Conservation (phyloP, 1,284 basidiomycete species). For the Gymnopus androsaceus region DNA sequence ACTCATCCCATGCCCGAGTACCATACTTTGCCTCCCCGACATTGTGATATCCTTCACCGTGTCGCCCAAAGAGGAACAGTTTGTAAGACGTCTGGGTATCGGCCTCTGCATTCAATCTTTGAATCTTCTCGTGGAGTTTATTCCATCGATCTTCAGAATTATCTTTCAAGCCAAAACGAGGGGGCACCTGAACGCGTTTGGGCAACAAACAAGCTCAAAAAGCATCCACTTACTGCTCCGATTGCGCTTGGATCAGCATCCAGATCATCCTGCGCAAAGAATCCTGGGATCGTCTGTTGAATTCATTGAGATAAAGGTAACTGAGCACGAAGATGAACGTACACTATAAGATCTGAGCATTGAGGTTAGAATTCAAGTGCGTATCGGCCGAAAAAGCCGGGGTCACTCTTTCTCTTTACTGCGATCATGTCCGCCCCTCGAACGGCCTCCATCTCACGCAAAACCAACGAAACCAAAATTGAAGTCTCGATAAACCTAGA, state of each 20-base stretch:
- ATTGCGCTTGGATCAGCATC: constrained; percentile 18
- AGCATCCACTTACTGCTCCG: constrained; percentile 19
- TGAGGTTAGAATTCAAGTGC: too few relatives aligned
- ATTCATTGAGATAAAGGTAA: background rate
- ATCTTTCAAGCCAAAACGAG: constrained; percentile 65
- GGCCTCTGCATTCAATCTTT: constrained; percentile 46
- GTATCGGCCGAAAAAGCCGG: background rate
- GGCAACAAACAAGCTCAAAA: background rate
- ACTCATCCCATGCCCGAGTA: constrained; percentile 61
- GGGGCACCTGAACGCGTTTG: constrained; percentile 45
- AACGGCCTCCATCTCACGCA: constrained; percentile 78
- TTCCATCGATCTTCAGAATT: constrained; percentile 54
- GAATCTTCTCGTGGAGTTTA: constrained; percentile 44
- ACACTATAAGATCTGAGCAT: background rate
- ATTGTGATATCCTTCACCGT: constrained; percentile 79
- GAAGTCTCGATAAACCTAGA: constrained; percentile 85
- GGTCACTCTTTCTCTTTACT: constrained; percentile 9
- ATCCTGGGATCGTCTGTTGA: constrained; percentile 37
- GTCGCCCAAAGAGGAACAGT: constrained; percentile 62
- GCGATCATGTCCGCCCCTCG: constrained; percentile 47
- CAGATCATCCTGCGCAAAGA: constrained; percentile 38
- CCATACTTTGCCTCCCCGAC: constrained; percentile 75
- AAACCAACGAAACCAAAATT: constrained; percentile 94
- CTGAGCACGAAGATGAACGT: background rate
- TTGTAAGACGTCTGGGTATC: constrained; percentile 47